Conservation (phyloP, 73 alveolate genomes). For the Paramecium primaurelia region DNA sequence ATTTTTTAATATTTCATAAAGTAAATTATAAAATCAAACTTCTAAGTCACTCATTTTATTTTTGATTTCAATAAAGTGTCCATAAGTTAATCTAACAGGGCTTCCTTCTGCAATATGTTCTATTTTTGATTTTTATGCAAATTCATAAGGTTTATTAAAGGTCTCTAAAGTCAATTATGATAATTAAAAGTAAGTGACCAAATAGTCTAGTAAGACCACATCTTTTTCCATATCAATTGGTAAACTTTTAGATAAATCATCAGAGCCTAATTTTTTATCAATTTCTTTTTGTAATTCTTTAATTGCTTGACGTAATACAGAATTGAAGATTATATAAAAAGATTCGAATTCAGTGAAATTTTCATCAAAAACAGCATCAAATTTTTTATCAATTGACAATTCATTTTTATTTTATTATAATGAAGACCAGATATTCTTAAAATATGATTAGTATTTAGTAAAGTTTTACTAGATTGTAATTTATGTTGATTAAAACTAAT, state of each 20-base stretch:
- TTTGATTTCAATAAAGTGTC: constrained; percentile 47
- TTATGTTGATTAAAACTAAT: background rate
- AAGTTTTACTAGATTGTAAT: background rate
- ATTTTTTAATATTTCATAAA: background rate
- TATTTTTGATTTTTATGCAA: constrained; percentile 53
- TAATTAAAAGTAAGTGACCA: constrained; percentile 47
- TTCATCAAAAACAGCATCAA: constrained; percentile 55
- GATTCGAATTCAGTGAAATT: constrained; percentile 58
- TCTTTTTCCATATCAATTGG: constrained; percentile 38
- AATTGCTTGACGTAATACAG: constrained; percentile 38
- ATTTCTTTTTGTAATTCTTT: constrained; percentile 14
- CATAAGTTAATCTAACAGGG: constrained; percentile 50
- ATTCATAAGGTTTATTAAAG: constrained; percentile 32
- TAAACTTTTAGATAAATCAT: background rate
- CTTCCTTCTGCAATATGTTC: constrained; percentile 64
- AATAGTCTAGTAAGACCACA: constrained; percentile 52
- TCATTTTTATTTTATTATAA: background rate
- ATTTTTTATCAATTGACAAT: constrained; percentile 38
- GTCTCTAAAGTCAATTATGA: constrained; percentile 32
- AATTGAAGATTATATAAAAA: constrained; percentile 40
- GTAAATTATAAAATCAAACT: background rate
- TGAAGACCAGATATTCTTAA: background rate
- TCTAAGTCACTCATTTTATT: constrained; percentile 54
- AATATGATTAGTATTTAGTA: background rate
- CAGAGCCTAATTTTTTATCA: background rate